phyloP scores from a whole-genome alignment of 2,329 filamentous ascomycete species.

The Sporothrix luriei region DNA sequence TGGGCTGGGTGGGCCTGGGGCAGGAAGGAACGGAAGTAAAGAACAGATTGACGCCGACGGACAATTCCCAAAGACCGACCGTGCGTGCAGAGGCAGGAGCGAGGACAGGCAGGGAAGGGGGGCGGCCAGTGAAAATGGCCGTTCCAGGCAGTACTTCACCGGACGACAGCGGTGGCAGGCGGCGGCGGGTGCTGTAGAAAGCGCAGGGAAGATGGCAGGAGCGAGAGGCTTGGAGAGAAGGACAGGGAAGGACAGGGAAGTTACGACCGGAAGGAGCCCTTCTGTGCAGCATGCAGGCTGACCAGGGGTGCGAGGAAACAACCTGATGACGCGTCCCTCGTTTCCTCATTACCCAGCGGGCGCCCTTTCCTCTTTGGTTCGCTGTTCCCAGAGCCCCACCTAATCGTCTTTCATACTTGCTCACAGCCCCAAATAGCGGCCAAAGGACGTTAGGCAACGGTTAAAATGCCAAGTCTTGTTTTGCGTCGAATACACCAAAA shows the following conservation, averaged over 20 bases:
- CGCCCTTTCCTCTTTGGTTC: constrained; percentile 17
- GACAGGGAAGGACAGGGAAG: constrained; percentile 23
- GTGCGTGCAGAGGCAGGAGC: constrained; percentile 1
- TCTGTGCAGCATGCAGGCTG: constrained; percentile 27
- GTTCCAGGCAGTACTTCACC: neutral
- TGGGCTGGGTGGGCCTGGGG: constrained; percentile 2
- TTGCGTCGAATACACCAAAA: neutral
- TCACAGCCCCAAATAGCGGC: constrained; percentile 31
- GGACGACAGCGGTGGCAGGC: constrained; percentile 1
- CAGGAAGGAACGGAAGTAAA: neutral
- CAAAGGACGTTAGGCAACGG: constrained; percentile 24
- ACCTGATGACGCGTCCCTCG: constrained; percentile 30
- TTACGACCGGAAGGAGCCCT: constrained; percentile 6
- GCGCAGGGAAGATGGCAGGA: constrained; percentile 8
- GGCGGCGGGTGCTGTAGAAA: constrained; percentile 9
- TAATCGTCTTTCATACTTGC: constrained; percentile 14
- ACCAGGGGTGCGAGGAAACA: constrained; percentile 29
- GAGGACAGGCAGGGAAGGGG: too few species aligned
- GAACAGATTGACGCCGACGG: constrained; percentile 7
- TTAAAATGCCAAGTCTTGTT: constrained; percentile 18
- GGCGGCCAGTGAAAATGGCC: neutral
- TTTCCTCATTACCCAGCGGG: constrained; percentile 1
- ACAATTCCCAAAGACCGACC: neutral
- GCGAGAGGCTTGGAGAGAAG: constrained; percentile 7
- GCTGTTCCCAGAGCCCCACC: constrained; percentile 23